Conservation (phyloP, 208 protist genomes). For the Acanthamoeba royreba region DNA sequence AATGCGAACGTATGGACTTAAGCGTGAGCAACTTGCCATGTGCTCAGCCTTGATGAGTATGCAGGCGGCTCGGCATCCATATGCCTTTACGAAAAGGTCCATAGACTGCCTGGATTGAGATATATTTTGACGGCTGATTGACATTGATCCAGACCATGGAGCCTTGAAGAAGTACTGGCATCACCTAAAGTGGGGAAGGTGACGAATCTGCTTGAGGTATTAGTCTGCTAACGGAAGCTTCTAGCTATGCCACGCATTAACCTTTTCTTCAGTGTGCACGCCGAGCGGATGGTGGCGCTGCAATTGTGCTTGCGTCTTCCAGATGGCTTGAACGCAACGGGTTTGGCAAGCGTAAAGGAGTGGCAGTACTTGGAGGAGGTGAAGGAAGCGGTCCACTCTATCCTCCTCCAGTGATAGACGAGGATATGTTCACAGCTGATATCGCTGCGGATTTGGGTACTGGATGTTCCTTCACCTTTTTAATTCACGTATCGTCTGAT, state of each 20-base stretch:
- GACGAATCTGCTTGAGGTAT: conserved; percentile 73
- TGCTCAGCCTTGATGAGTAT: conserved; percentile 80
- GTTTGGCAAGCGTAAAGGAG: conserved; percentile 38
- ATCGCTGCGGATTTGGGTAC: conserved; percentile 62
- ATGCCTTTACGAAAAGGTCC: conserved; percentile 53
- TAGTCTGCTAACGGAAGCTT: no score
- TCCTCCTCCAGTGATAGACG: conserved; percentile 73
- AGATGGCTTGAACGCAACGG: conserved; percentile 60
- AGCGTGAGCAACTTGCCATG: conserved; percentile 83
- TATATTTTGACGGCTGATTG: neutral
- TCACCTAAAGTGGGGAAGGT: conserved; percentile 52
- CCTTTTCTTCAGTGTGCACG: conserved; percentile 82
- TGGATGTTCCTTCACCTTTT: neutral
- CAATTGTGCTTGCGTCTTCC: conserved; percentile 77
- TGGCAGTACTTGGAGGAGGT: conserved; percentile 70
- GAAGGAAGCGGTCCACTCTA: conserved; percentile 81
- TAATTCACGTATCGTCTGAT: neutral
- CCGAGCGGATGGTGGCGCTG: conserved; percentile 79
- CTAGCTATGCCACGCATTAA: no score
- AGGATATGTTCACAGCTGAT: conserved; percentile 78
- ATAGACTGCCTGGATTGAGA: no score
- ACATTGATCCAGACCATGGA: neutral
- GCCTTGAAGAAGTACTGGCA: neutral
- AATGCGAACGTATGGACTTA: conserved; percentile 78
- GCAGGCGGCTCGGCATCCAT: conserved; percentile 77